Base-by-base conservation (phyloP, 2,329 filamentous ascomycete species). In the Paramyrothecium roridum region DNA sequence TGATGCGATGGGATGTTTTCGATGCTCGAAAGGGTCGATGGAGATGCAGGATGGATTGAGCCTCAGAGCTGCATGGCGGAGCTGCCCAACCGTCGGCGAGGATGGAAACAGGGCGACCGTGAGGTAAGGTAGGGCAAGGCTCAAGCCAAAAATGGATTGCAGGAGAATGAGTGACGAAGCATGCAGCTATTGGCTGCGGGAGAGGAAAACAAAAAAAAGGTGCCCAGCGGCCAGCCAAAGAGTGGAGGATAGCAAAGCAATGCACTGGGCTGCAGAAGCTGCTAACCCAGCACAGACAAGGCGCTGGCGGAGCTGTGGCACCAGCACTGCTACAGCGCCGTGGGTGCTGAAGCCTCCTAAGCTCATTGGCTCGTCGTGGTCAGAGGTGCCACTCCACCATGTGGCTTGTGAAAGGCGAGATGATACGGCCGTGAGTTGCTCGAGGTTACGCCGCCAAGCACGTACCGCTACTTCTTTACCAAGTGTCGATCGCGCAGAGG, bases 121-220 rank as follows among this genome's bases (percentile, higher is more conserved):
- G 13, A 43, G 12, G 37, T 13, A 43, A 43, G 37, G 37, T 43
- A 43, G 37, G 37, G 37, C 37, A 43, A 43, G 37, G 37, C 37
- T 48, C 46, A 23, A 50, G 48, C 47, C 23, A 50, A 19, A 21
- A 50, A 52, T 54, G 48, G 53, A 55, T 54, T 52, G 47, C 50
- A 58, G 52, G 53, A 54, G 59, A 56, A 51, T 33, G 33, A 51
- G 62, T 59, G 61, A 57, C 59, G 58, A 61, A 60, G 59, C 50
- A 57, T 50, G 61, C 53, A 60, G 59, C 60, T 56, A 62, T 66
- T 68, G 66, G 67, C 59, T 60, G 61, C 61, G 59, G 59, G 60
- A 54, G n/a, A 43, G 60, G 67, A 68, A 69, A 69, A 63, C 60
- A 65, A 63, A 62, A 48, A 50, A 51, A 50, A 23, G 49, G 30